Percentiles rank a stretch among this genome's conserved stretches.
phyloP scores from a whole-genome alignment of 2,329 filamentous ascomycete genomes.

The Ophiostoma montium region DNA sequence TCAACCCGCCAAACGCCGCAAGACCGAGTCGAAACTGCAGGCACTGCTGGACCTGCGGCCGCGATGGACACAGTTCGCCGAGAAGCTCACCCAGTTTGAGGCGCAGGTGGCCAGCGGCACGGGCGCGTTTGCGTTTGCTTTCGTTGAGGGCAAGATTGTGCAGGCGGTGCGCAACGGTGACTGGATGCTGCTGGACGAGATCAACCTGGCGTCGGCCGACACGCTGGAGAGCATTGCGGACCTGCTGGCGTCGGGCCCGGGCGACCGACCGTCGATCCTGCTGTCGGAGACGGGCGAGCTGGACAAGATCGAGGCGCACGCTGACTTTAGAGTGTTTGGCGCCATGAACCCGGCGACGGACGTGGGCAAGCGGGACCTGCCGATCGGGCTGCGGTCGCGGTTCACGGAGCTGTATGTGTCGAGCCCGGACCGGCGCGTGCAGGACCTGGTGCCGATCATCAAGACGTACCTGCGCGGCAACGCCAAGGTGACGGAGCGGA shows the following conservation, averaged over 20 bases:
- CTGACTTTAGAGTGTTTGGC: constrained; percentile 89
- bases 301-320: constrained; percentile 76
- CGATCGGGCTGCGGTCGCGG: constrained; percentile 71
- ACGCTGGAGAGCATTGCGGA: constrained; percentile 90
- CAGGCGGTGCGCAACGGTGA: constrained; percentile 93
- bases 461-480: constrained; percentile 70
- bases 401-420: constrained; percentile 95
- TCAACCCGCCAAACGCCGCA: constrained; percentile 56
- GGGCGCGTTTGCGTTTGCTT: constrained; percentile 79
- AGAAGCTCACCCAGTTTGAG: constrained; percentile 64
- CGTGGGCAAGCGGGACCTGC: constrained; percentile 87
- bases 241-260: constrained; percentile 59
- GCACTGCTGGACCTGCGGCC: constrained; percentile 41
- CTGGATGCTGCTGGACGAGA: constrained; percentile 94
- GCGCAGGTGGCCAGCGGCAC: constrained; percentile 60
- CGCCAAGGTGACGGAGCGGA: constrained; percentile 56
- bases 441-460: constrained; percentile 78
- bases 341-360: constrained; percentile 99
- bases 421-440: constrained; percentile 73
- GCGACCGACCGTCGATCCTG: constrained; percentile 64
- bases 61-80: constrained; percentile 70
- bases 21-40: constrained; percentile 52
- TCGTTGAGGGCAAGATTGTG: constrained; percentile 90
- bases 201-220: constrained; percentile 89
- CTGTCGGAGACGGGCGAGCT: constrained; percentile 90